Evolutionary conservation across 768 basidiomycete species (phyloP).

Genomic region (Calocybe gangraenosa): DNA sequence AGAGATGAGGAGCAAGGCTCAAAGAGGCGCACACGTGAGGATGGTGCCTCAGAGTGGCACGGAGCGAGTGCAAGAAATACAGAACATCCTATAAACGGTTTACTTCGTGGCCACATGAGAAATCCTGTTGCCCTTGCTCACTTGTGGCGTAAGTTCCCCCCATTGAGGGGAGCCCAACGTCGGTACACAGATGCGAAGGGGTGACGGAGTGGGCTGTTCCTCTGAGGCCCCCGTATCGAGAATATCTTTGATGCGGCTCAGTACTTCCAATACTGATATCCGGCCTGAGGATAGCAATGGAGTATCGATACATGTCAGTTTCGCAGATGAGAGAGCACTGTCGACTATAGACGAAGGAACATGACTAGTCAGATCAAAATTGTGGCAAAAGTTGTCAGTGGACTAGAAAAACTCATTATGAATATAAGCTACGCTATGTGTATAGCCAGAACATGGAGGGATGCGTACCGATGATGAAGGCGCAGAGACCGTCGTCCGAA

Average conservation of each 20-base stretch:
- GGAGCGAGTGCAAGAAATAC: conserved; percentile 68
- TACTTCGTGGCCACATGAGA: not conserved
- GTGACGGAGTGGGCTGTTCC: conserved; percentile 20
- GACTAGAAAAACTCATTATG: conserved; percentile 30
- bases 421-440: not conserved
- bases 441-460: conserved; percentile 12
- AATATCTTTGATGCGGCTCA: conserved; percentile 24
- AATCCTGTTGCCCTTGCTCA: conserved; percentile 26
- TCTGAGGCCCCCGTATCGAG: conserved; percentile 20
- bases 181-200: conserved; percentile 60
- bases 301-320: conserved; percentile 26
- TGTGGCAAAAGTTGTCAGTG: conserved; percentile 57
- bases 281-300: conserved; percentile 2
- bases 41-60: conserved; percentile 52
- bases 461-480: conserved; percentile 41
- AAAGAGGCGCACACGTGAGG: conserved; percentile 64
- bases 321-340: conserved; percentile 33
- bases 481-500: conserved; percentile 74
- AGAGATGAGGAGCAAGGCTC: conserved; percentile 61
- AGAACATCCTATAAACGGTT: conserved; percentile 53
- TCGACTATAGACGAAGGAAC: conserved; percentile 51
- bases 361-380: conserved; percentile 69
- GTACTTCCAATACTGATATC: conserved; percentile 17
- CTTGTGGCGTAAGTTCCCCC: conserved; percentile 59
- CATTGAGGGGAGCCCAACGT: conserved; percentile 61